These are phyloP conservation scores for Penicillium macrosclerotiorum DNA, from an alignment of 495 filamentous ascomycete genomes.

Conservation along the genomic window DNA sequence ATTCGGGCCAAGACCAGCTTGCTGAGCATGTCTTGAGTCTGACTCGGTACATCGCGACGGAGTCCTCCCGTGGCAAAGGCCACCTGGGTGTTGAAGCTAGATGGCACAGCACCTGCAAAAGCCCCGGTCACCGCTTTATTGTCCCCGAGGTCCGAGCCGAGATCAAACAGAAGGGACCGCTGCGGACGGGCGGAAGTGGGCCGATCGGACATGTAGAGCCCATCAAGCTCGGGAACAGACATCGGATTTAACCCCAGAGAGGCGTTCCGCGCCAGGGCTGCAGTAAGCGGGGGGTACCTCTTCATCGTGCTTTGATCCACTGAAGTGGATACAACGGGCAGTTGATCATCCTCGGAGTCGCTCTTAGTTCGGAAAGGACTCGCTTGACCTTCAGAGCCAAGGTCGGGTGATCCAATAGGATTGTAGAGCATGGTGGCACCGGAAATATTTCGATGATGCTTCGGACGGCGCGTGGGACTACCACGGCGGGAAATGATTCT, in stretches of 20 bases:
- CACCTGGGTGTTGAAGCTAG: conserved; percentile 79
- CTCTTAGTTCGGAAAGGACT: conserved; percentile 20
- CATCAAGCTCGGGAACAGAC: conserved; percentile 50
- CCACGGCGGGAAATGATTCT: conserved; percentile 35
- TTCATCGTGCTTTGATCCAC: conserved; percentile 27
- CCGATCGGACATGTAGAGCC: conserved; percentile 38
- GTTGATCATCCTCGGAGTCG: conserved; percentile 18
- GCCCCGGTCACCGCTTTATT: conserved; percentile 58
- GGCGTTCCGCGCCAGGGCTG: conserved; percentile 38
- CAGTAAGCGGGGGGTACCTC: conserved; percentile 22
- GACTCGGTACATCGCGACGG: conserved; percentile 34
- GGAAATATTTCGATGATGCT: conserved; percentile 59
- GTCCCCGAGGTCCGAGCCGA: conserved; percentile 71
- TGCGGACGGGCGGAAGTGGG: conserved; percentile 34
- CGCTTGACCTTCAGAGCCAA: conserved; percentile 42
- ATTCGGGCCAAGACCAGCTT: conserved; percentile 87
- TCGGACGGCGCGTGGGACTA: conserved; percentile 37
- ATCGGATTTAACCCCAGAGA: conserved; percentile 51
- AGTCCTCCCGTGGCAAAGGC: conserved; percentile 60
- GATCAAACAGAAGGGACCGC: conserved; percentile 61
- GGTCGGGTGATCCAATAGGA: conserved; percentile 42
- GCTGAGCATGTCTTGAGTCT: conserved; percentile 68
- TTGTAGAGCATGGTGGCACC: conserved; percentile 74
- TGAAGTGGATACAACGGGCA: conserved; percentile 19
- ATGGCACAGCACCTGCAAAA: conserved; percentile 57